phyloP scores from a whole-genome alignment of 345 rosid species.

The Turritis glabra region DNA sequence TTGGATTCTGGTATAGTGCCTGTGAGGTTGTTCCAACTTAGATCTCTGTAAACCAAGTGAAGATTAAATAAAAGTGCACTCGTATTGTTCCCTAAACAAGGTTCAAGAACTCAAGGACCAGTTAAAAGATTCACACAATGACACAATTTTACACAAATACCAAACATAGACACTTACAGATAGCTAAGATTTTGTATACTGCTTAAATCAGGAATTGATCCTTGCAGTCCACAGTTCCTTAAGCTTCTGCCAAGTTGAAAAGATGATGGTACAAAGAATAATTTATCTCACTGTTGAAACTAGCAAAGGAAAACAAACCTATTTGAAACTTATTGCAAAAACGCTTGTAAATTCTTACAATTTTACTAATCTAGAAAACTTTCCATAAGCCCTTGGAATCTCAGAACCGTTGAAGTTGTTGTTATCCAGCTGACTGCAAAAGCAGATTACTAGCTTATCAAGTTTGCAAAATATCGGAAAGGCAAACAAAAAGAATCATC shows the following conservation, averaged over 20 bases:
- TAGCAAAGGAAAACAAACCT: neutral
- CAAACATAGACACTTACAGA: conserved; percentile 53
- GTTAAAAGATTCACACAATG: conserved; percentile 16
- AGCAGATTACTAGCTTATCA: conserved; percentile 5
- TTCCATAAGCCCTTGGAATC: conserved; percentile 65
- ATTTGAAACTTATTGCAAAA: conserved; percentile 8
- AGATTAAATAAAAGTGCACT: neutral
- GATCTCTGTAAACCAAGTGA: conserved; percentile 53
- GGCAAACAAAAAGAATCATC: neutral
- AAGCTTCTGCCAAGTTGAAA: conserved; percentile 68
- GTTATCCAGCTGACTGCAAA: conserved; percentile 83
- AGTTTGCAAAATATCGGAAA: neutral
- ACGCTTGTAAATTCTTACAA: conserved; percentile 44
- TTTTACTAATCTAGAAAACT: conserved; percentile 52
- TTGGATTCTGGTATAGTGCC: conserved; percentile 66
- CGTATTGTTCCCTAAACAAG: neutral
- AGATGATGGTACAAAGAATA: conserved; percentile 5
- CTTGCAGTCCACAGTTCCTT: conserved; percentile 73
- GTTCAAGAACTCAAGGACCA: neutral
- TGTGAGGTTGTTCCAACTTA: conserved; percentile 62
- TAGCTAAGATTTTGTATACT: conserved; percentile 48
- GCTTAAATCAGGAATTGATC: conserved; percentile 76
- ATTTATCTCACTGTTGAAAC: neutral
- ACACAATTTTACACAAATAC: neutral
- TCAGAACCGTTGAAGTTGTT: conserved; percentile 62